Evolutionary conservation across 2,329 filamentous ascomycete species (phyloP), one percentile per base, ranked within the genome.

Genomic region (Colletotrichum destructivum): DNA sequence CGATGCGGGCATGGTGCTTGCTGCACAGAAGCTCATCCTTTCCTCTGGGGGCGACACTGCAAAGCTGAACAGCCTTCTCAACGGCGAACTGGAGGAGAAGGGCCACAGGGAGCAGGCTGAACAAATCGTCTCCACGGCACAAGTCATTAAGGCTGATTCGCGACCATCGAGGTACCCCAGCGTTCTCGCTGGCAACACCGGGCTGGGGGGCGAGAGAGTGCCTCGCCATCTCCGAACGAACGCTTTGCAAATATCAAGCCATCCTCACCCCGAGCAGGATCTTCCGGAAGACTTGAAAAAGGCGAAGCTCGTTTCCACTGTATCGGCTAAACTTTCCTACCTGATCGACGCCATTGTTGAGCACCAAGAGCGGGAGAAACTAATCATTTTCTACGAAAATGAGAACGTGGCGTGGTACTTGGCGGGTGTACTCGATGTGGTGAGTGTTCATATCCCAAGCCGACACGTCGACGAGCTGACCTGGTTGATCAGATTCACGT

Each of bases 351-450:
- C 89, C 42, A 90, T 98, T 15, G 81, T 91, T 6, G 84, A 88
- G 63, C 86, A 95, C 73, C 90, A 96, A 64, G 81, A 86, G 1
- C 82, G 88, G 0, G 95, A 98, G 77, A 97, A 98, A 81, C 96
- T 97, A 4, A 90, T 98, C 63, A 88, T 98, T 12, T 98, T 98
- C 80, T 98, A 98, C 79, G 94, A 97, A 72, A 92, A 93, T 42
- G 93, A 96, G 72, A 96, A 97, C 75, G 88, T 93, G 2, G 95
- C 94, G 1, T 97, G 90, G 80, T 98, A 97, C 82, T 88, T 98
- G 49, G 93, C 94, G 0, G 91, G 95, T 78, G 90, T 92, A 40
- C 87, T 98, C 0, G 95, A 98, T 75, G 87, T 96, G 42, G 86
- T 88, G 75, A 77, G 86, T 81, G 5, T 49, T 47, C 18, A 12